Conservation (phyloP, 306 rosid species). For the Dryas octopetala region DNA sequence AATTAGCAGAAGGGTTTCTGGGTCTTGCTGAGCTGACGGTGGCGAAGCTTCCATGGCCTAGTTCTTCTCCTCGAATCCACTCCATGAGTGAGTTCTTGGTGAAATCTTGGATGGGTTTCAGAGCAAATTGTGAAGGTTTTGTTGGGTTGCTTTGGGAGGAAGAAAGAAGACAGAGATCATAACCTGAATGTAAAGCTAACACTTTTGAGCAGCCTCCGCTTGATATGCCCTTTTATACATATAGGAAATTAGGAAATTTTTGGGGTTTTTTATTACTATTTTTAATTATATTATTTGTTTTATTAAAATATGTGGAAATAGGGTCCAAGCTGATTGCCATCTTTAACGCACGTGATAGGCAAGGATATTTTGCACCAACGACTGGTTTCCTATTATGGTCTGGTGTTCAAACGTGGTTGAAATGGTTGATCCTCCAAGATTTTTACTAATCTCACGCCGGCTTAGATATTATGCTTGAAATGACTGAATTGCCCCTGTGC, state of each 20-base stretch:
- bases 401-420: slow-evolving; percentile 41
- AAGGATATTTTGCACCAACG: slow-evolving; percentile 40
- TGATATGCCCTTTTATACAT: neutral
- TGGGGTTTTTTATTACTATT: neutral
- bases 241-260: neutral
- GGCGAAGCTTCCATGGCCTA: slow-evolving; percentile 81
- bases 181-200: neutral
- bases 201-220: neutral
- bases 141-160: neutral
- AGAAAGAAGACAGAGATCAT: neutral
- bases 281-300: neutral
- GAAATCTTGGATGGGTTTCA: neutral
- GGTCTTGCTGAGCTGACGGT: slow-evolving; percentile 52
- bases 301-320: neutral
- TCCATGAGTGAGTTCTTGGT: slow-evolving; percentile 33
- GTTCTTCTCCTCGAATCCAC: slow-evolving; percentile 71
- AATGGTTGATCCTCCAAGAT: slow-evolving; percentile 24
- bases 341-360: slow-evolving; percentile 66
- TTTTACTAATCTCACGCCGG: slow-evolving; percentile 19
- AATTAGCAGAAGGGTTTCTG: neutral
- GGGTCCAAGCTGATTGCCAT: neutral
- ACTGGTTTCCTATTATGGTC: slow-evolving; percentile 27
- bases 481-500: neutral
- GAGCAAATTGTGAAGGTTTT: neutral
- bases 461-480: neutral